Percentiles rank a stretch among this genome's conserved stretches.
Evolutionary conservation across 1,139 yeast genomes (phyloP).

Genomic region (Candida dubliniensis): DNA sequence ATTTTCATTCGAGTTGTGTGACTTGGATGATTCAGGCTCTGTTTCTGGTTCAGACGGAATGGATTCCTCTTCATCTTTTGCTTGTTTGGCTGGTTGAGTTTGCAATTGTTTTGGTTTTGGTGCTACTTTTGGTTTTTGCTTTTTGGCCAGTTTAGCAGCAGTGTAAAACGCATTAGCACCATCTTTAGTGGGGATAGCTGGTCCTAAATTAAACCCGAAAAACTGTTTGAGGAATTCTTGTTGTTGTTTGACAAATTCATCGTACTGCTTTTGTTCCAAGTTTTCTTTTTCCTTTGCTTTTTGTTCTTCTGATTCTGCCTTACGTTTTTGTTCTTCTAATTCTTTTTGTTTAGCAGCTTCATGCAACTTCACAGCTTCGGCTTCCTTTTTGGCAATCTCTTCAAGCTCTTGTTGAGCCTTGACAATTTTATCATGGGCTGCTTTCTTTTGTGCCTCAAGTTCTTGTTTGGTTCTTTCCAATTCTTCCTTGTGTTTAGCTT

Average conservation of each 20-base stretch:
- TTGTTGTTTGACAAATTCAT: slow-evolving; percentile 16
- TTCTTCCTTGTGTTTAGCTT: slow-evolving; percentile 13
- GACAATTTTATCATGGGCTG: slow-evolving; percentile 9
- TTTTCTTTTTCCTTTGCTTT: slow-evolving; percentile 18
- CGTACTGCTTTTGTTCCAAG: slow-evolving; percentile 16
- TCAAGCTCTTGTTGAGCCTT: slow-evolving; percentile 17
- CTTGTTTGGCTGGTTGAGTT: neutral
- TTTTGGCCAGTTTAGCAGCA: neutral
- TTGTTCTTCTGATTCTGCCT: slow-evolving; percentile 6
- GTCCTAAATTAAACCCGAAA: slow-evolving; percentile 17
- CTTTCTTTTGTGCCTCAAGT: slow-evolving; percentile 17
- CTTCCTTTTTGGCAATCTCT: slow-evolving; percentile 16
- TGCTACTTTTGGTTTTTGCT: slow-evolving; percentile 8
- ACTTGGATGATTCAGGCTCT: neutral
- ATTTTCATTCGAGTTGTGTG: slow-evolving; percentile 15
- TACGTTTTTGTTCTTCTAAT: slow-evolving; percentile 7
- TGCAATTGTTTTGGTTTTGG: slow-evolving; percentile 10
- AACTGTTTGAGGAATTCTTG: slow-evolving; percentile 24
- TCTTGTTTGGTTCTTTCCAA: slow-evolving; percentile 13
- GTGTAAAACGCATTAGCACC: slow-evolving; percentile 4
- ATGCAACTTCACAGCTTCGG: slow-evolving; percentile 14
- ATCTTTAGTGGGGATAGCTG: slow-evolving; percentile 5
- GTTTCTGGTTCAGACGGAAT: slow-evolving; percentile 24
- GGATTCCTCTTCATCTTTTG: slow-evolving; percentile 21
- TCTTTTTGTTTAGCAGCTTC: slow-evolving; percentile 9